Percentiles rank a stretch among this genome's conserved stretches.
Evolutionary conservation across 2,329 filamentous ascomycete species (phyloP).

Genomic region (Arthrobotrys pseudoclavata): DNA sequence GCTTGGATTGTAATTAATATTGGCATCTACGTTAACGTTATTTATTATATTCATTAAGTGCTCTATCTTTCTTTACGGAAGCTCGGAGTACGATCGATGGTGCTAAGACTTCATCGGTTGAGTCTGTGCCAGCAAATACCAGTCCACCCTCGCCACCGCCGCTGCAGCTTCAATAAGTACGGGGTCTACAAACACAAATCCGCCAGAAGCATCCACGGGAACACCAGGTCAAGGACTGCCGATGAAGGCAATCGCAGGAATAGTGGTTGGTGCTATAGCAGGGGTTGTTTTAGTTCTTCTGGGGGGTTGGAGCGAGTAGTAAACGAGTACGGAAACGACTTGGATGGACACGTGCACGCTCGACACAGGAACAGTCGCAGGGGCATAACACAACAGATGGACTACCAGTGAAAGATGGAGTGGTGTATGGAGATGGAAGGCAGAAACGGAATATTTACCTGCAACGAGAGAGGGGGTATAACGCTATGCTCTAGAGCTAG

Average conservation of each 20-base stretch:
- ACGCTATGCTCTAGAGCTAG: too few relatives aligned
- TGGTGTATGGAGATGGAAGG: slow-evolving; percentile 1
- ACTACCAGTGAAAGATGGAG: background rate
- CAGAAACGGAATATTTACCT: background rate
- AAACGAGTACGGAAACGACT: background rate
- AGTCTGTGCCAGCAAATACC: slow-evolving; percentile 12
- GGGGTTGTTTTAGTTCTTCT: background rate
- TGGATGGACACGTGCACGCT: background rate
- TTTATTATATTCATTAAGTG: slow-evolving; percentile 7
- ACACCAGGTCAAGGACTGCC: background rate
- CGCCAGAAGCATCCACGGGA: background rate
- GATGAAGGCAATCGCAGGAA: slow-evolving; percentile 11
- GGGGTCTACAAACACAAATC: background rate
- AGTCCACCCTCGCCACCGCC: slow-evolving; percentile 1
- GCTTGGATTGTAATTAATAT: slow-evolving; percentile 19
- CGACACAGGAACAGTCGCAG: background rate
- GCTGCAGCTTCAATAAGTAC: background rate
- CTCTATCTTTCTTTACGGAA: slow-evolving; percentile 17
- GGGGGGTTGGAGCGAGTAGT: background rate
- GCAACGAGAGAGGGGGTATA: background rate
- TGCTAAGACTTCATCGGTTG: slow-evolving; percentile 30
- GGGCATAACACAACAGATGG: slow-evolving; percentile 5
- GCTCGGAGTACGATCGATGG: background rate
- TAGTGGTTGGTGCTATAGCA: slow-evolving; percentile 5
- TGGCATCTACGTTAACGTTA: too few relatives aligned